phyloP scores from a whole-genome alignment of 768 basidiomycete genomes.

The Boletales sp. region DNA sequence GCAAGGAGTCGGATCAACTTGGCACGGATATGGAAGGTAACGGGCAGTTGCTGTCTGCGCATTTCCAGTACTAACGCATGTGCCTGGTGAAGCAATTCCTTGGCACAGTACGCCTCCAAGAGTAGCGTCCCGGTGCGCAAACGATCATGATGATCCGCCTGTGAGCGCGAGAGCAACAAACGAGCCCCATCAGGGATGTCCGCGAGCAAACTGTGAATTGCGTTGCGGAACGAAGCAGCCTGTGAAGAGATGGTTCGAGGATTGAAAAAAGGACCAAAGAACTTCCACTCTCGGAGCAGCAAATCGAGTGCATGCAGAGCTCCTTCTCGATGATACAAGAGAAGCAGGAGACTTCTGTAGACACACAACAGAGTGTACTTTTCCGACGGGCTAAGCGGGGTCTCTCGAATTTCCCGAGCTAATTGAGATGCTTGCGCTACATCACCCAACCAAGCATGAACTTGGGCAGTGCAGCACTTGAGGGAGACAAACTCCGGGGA shows the following conservation, averaged over 20 bases:
- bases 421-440: constrained; percentile 31
- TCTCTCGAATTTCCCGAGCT: constrained; percentile 23
- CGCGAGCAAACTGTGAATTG: constrained; percentile 24
- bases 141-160: constrained; percentile 27
- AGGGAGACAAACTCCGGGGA: constrained; percentile 18
- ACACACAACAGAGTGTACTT: constrained; percentile 23
- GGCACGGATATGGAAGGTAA: constrained; percentile 30
- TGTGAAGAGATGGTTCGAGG: constrained; percentile 5
- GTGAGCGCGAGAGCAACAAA: constrained; percentile 19
- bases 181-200: constrained; percentile 32
- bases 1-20: constrained; percentile 43
- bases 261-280: constrained; percentile 24
- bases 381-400: constrained; percentile 18
- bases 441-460: constrained; percentile 36
- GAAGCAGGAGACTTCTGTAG: constrained; percentile 38
- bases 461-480: constrained; percentile 31
- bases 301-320: constrained; percentile 35
- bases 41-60: constrained; percentile 31
- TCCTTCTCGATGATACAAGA: constrained; percentile 32
- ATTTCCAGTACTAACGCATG: constrained; percentile 40
- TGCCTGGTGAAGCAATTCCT: constrained; percentile 34
- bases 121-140: constrained; percentile 37
- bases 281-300: constrained; percentile 38
- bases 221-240: constrained; percentile 26
- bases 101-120: constrained; percentile 36